phyloP scores from a whole-genome alignment of 2,329 filamentous ascomycete species.

The Aspergillus tubingensis region DNA sequence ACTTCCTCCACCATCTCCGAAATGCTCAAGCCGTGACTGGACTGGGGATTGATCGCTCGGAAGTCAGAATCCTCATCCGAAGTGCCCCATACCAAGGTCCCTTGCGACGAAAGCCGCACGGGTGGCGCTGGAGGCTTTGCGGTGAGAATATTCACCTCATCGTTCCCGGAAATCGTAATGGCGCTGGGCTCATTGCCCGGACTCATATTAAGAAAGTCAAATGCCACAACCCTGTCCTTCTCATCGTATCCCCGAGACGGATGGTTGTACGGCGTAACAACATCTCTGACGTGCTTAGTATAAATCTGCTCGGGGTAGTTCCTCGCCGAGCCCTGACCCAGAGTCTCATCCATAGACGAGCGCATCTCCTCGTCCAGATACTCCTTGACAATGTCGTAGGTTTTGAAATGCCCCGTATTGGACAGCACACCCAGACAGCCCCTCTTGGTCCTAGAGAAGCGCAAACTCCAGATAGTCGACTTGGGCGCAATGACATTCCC shows the following conservation, averaged over 20 bases:
- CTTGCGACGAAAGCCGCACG: slow-evolving; percentile 41
- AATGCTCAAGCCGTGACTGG: slow-evolving; percentile 28
- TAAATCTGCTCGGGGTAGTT: slow-evolving; percentile 48
- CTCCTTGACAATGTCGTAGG: slow-evolving; percentile 58
- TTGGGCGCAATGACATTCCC: slow-evolving; percentile 55
- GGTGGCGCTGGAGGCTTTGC: slow-evolving; percentile 46
- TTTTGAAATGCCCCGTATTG: slow-evolving; percentile 60
- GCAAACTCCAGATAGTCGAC: slow-evolving; percentile 62
- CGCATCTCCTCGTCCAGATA: slow-evolving; percentile 43
- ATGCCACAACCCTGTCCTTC: slow-evolving; percentile 57
- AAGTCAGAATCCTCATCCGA: slow-evolving; percentile 32
- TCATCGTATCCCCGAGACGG: slow-evolving; percentile 47
- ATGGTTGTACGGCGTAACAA: slow-evolving; percentile 50
- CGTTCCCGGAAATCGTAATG: slow-evolving; percentile 55
- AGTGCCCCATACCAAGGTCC: slow-evolving; percentile 35
- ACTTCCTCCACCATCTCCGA: slow-evolving; percentile 34
- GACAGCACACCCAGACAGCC: slow-evolving; percentile 61
- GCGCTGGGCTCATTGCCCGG: slow-evolving; percentile 53
- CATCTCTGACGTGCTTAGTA: slow-evolving; percentile 49
- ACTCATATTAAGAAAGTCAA: slow-evolving; percentile 59
- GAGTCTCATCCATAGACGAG: slow-evolving; percentile 41
- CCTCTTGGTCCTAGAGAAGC: slow-evolving; percentile 60
- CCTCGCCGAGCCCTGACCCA: slow-evolving; percentile 43
- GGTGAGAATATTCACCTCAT: slow-evolving; percentile 52
- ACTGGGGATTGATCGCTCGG: slow-evolving; percentile 34